A percentile compares a stretch with the other conserved stretches of the same genome.
phyloP scores from a whole-genome alignment of 2,329 filamentous ascomycete genomes.

The Fusarium torreyae region DNA sequence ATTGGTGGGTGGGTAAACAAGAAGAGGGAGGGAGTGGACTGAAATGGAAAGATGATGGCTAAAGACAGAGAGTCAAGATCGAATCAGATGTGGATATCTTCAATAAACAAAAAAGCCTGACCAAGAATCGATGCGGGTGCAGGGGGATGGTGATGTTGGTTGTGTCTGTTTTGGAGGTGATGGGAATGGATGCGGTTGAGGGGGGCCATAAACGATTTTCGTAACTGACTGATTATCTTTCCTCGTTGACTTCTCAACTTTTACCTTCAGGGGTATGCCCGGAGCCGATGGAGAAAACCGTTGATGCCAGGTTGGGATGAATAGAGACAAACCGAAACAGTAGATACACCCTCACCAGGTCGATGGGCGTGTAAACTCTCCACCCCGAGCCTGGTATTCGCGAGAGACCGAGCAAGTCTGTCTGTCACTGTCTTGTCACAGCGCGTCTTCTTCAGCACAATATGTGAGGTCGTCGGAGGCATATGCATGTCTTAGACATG shows the following conservation, averaged over 20 bases:
- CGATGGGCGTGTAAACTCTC: background rate
- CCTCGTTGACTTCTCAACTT: slow-evolving; percentile 16
- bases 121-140: slow-evolving; percentile 43
- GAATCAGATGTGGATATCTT: slow-evolving; percentile 18
- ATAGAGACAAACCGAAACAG: slow-evolving; percentile 18
- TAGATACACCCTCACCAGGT: slow-evolving; percentile 2
- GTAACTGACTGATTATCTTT: slow-evolving; percentile 38
- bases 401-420: background rate
- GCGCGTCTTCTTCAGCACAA: slow-evolving; percentile 40
- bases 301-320: slow-evolving; percentile 21
- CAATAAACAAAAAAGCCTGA: slow-evolving; percentile 44
- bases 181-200: slow-evolving; percentile 25
- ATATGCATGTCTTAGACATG: slow-evolving; percentile 56
- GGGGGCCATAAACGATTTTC: slow-evolving; percentile 22
- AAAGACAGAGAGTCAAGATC: slow-evolving; percentile 13
- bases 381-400: slow-evolving; percentile 1
- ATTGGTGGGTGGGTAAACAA: slow-evolving; percentile 34
- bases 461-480: slow-evolving; percentile 44
- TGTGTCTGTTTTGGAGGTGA: slow-evolving; percentile 26
- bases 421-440: slow-evolving; percentile 21
- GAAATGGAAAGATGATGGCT: slow-evolving; percentile 17
- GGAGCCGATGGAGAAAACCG: slow-evolving; percentile 21
- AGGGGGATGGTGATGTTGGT: slow-evolving; percentile 31
- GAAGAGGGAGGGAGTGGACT: slow-evolving; percentile 24
- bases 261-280: slow-evolving; percentile 30